Percentiles rank a stretch among this genome's conserved stretches.
Evolutionary conservation across 495 filamentous ascomycete species (phyloP).

Genomic region (Neurospora tetraspora): DNA sequence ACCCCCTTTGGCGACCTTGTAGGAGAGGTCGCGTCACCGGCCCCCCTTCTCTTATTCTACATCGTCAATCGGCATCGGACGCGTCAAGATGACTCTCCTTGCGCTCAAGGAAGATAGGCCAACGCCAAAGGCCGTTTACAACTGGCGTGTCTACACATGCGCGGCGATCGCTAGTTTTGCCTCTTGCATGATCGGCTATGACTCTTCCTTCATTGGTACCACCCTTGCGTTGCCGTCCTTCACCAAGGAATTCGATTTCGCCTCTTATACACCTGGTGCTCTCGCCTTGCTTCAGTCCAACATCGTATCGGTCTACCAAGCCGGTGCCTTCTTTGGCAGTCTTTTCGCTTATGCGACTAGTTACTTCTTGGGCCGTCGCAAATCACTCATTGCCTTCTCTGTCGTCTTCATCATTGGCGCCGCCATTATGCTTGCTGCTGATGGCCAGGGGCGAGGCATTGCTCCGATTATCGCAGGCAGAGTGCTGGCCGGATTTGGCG

Average conservation of each 20-base stretch:
- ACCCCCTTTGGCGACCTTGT: background rate
- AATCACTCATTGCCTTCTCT: conserved; percentile 42
- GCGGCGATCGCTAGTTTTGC: conserved; percentile 56
- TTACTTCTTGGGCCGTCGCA: conserved; percentile 47
- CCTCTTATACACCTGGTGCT: conserved; percentile 25
- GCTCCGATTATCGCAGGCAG: conserved; percentile 50
- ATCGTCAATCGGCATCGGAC: background rate
- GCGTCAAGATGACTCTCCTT: conserved; percentile 45
- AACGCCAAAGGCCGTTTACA: conserved; percentile 59
- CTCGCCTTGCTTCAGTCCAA: conserved; percentile 49
- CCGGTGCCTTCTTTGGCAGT: conserved; percentile 58
- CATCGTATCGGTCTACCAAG: conserved; percentile 61
- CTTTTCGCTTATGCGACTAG: conserved; percentile 50
- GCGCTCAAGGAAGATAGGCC: conserved; percentile 53
- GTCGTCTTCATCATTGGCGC: conserved; percentile 53
- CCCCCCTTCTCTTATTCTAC: background rate
- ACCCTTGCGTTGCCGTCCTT: conserved; percentile 56
- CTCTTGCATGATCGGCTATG: conserved; percentile 64
- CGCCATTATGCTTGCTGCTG: conserved; percentile 53
- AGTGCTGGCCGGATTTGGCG: conserved; percentile 43
- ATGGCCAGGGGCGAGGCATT: conserved; percentile 40
- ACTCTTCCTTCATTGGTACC: conserved; percentile 61
- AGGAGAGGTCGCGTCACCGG: background rate
- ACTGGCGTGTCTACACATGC: conserved; percentile 60
- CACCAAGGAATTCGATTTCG: conserved; percentile 45